A percentile compares a stretch with the other conserved stretches of the same genome.
Conservation (phyloP, 805 yeast species). For the Hanseniaspora valbyensis region DNA sequence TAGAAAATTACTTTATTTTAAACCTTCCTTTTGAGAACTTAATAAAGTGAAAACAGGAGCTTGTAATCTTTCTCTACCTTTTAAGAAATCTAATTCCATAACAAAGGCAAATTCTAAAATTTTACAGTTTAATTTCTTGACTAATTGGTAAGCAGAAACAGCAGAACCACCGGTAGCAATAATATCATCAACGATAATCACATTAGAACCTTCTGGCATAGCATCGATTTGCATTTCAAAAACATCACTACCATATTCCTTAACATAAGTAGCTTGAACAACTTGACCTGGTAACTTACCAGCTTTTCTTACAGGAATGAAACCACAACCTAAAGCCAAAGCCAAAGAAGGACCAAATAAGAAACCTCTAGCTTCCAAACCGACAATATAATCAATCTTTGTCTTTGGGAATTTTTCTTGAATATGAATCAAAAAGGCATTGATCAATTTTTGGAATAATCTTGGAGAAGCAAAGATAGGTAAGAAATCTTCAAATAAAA, state of each 20-base stretch:
- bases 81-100: conserved; percentile 88
- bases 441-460: conserved; percentile 67
- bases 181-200: conserved; percentile 86
- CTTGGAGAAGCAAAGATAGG: conserved; percentile 83
- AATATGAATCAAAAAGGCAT: conserved; percentile 68
- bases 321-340: conserved; percentile 75
- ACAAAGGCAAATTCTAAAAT: conserved; percentile 76
- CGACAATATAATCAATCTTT: conserved; percentile 79
- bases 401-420: conserved; percentile 42
- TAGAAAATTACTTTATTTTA: conserved; percentile 23
- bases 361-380: conserved; percentile 94
- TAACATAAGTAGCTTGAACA: conserved; percentile 58
- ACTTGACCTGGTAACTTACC: conserved; percentile 91
- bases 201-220: conserved; percentile 67
- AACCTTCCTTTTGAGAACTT: conserved; percentile 60
- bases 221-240: conserved; percentile 82
- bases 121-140: conserved; percentile 53
- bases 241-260: conserved; percentile 86
- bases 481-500: conserved; percentile 88
- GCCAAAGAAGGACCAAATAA: conserved; percentile 94
- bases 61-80: conserved; percentile 78
- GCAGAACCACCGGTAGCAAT: conserved; percentile 99
- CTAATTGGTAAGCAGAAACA: conserved; percentile 79
- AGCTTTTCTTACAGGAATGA: conserved; percentile 88
- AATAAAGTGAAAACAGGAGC: conserved; percentile 86